These are phyloP conservation scores for Trametes cingulata DNA, from an alignment of 768 basidiomycete genomes.

Conservation along the genomic window DNA sequence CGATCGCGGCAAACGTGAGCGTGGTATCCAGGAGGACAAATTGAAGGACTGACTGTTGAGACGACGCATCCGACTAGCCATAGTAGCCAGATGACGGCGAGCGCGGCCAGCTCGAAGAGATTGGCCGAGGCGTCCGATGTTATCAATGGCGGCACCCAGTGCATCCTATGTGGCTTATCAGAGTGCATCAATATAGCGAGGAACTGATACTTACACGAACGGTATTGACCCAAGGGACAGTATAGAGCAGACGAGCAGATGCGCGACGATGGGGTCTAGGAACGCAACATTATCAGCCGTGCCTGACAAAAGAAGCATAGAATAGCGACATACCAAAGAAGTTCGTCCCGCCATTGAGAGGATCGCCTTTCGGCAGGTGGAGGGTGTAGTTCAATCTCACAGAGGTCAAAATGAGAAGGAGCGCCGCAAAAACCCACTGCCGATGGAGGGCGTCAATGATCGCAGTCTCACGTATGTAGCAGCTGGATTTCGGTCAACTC, in stretches of 20 bases:
- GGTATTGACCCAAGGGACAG: constrained; percentile 24
- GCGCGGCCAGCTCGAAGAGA: constrained; percentile 25
- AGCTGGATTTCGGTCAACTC: not conserved
- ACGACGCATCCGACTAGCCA: constrained; percentile 33
- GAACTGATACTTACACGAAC: constrained; percentile 26
- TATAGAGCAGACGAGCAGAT: constrained; percentile 31
- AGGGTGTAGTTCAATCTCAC: constrained; percentile 32
- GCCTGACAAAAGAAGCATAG: not conserved
- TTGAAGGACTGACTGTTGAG: constrained; percentile 24
- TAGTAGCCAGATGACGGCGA: constrained; percentile 30
- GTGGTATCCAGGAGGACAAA: not conserved
- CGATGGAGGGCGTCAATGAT: not conserved
- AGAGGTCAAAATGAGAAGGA: constrained; percentile 26
- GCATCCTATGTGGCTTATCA: constrained; percentile 2
- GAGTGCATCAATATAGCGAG: not conserved
- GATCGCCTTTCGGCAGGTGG: constrained; percentile 29
- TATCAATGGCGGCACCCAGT: constrained; percentile 49
- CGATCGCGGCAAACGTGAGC: not conserved
- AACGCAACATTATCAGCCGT: not conserved
- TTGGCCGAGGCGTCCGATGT: constrained; percentile 10
- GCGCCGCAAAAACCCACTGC: constrained; percentile 28
- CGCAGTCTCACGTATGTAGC: not conserved
- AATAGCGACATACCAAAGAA: constrained; percentile 25
- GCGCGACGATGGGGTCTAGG: constrained; percentile 31
- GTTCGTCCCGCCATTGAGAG: constrained; percentile 31